phyloP scores from a whole-genome alignment of 345 rosid genomes.

The Gossypium rotundifolium region DNA sequence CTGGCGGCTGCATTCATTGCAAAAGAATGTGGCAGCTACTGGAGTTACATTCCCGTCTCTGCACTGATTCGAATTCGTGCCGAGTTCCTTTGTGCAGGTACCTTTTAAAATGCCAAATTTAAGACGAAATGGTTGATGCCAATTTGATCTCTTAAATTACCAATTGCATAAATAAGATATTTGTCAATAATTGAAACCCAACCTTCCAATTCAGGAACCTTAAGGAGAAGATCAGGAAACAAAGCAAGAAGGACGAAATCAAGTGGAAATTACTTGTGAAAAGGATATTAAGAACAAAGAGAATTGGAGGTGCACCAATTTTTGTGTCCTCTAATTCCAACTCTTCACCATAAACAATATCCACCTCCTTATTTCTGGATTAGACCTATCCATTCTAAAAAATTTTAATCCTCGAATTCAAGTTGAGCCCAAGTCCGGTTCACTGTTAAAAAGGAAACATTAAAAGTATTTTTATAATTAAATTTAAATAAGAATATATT shows the following conservation, averaged over 20 bases:
- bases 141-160: neutral
- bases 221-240: conserved; percentile 56
- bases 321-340: conserved; percentile 22
- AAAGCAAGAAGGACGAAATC: conserved; percentile 64
- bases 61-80: conserved; percentile 52
- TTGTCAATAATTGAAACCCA: neutral
- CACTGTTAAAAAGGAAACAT: no score
- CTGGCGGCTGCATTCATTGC: conserved; percentile 82
- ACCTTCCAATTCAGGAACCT: conserved; percentile 42
- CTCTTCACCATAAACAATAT: no score
- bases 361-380: no score
- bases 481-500: no score
- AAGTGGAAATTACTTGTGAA: conserved; percentile 72
- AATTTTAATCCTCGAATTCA: no score
- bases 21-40: conserved; percentile 94
- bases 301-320: conserved; percentile 47
- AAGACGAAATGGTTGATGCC: neutral
- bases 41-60: conserved; percentile 78
- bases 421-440: no score
- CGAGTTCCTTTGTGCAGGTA: conserved; percentile 90
- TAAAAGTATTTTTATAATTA: no score
- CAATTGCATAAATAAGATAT: neutral
- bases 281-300: conserved; percentile 53
- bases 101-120: no score
- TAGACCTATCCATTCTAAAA: no score